Percentiles rank a stretch among this genome's conserved stretches.
phyloP scores from a whole-genome alignment of 306 rosid genomes.

The Hippophae gyantsensis region DNA sequence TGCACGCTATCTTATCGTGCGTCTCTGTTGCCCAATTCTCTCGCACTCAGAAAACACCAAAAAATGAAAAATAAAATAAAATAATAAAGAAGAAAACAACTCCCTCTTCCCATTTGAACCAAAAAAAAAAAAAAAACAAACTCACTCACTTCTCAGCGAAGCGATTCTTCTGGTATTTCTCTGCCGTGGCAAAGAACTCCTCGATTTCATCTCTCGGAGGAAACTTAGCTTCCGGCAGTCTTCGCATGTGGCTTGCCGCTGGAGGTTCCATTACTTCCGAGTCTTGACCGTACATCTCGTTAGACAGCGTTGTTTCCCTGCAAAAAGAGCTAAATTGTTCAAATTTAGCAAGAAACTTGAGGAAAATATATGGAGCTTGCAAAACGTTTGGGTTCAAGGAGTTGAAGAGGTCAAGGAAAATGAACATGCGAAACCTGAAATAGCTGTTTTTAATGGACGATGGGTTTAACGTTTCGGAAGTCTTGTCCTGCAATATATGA shows the following conservation, averaged over 20 bases:
- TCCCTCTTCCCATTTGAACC: too few relatives aligned
- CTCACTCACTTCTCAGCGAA: constrained; percentile 67
- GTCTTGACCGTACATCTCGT: not conserved
- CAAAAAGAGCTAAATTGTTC: too few relatives aligned
- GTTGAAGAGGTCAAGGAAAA: constrained; percentile 6
- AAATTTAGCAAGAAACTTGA: constrained; percentile 16
- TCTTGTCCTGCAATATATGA: too few relatives aligned
- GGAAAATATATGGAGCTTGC: constrained; percentile 6
- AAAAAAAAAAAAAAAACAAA: too few relatives aligned
- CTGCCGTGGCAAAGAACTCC: constrained; percentile 68
- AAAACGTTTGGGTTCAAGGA: constrained; percentile 13
- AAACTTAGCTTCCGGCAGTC: constrained; percentile 8
- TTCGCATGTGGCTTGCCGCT: constrained; percentile 8
- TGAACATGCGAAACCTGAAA: constrained; percentile 6
- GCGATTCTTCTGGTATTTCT: constrained; percentile 60
- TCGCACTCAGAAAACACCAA: too few relatives aligned
- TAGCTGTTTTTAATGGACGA: not conserved
- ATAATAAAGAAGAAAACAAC: too few relatives aligned
- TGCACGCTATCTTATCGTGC: constrained; percentile 27
- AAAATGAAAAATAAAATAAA: too few relatives aligned
- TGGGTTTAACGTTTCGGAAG: too few relatives aligned
- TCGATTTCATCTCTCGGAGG: constrained; percentile 61
- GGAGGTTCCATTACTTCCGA: constrained; percentile 30
- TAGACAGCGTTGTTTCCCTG: too few relatives aligned
- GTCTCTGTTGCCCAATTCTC: constrained; percentile 1